These are phyloP conservation scores for Xylariomycetidae sp. DNA, from an alignment of 2,329 filamentous ascomycete genomes.

Conservation along the genomic window DNA sequence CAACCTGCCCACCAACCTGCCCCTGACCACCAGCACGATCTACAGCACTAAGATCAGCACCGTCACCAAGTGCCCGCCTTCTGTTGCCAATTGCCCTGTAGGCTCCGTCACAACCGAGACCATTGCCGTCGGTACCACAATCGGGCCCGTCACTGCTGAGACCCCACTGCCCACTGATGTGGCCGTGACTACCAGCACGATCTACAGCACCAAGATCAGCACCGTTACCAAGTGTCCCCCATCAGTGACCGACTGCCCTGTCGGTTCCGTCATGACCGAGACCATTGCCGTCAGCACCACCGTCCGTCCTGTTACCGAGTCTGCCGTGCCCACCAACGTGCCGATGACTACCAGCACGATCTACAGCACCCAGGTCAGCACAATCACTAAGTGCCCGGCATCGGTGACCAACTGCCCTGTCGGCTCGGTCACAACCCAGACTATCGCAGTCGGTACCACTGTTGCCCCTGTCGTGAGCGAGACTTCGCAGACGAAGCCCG, in stretches of 20 bases:
- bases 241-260: slow-evolving; percentile 45
- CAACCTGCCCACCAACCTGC: too few species aligned
- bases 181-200: slow-evolving; percentile 19
- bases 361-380: slow-evolving; percentile 45
- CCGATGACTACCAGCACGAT: slow-evolving; percentile 25
- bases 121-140: slow-evolving; percentile 30
- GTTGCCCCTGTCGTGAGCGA: too few species aligned
- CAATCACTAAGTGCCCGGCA: slow-evolving; percentile 50
- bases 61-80: slow-evolving; percentile 49
- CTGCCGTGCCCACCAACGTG: slow-evolving; percentile 11
- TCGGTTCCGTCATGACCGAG: slow-evolving; percentile 21
- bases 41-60: slow-evolving; percentile 47
- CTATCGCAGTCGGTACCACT: slow-evolving; percentile 32
- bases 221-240: slow-evolving; percentile 53
- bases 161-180: slow-evolving; percentile 1
- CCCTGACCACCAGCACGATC: slow-evolving; percentile 26
- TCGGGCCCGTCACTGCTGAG: slow-evolving; percentile 22
- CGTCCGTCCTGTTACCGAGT: slow-evolving; percentile 20
- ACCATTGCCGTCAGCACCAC: slow-evolving; percentile 32
- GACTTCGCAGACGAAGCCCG: too few species aligned
- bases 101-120: slow-evolving; percentile 24
- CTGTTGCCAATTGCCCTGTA: slow-evolving; percentile 44
- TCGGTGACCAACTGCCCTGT: slow-evolving; percentile 45
- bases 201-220: slow-evolving; percentile 44
- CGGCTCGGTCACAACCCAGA: slow-evolving; percentile 22